Base-by-base conservation (phyloP, 2,329 filamentous ascomycete genomes). In the Rhynchosporium secalis region DNA sequence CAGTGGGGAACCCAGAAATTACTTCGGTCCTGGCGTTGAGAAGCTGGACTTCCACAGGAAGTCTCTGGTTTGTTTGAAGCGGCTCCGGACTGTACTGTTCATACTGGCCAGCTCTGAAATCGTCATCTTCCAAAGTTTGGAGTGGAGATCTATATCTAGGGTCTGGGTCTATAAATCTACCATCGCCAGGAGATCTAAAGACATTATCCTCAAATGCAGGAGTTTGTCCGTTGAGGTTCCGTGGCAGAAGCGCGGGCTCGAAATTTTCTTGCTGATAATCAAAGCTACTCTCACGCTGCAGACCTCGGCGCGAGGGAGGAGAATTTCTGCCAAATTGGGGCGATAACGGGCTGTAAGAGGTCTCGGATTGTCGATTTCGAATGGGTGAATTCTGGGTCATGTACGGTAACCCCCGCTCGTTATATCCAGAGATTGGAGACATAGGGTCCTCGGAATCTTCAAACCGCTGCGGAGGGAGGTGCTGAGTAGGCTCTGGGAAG, bases 231-330 rank as follows among this genome's bases (percentile, higher is more conserved):
- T 20, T 10, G 9, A 54, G 6, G 20, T 41, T 13, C 20, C n/a
- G 36, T 28, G 49, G 49, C 3, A 54, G n/a, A 20, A 54, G 36
- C 40, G 49, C 49, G 10, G 49, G 49, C 49, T 54, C 49, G 12
- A 40, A 54, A 12, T 54, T 54, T 12, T 54, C 49, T 41, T 54
- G 49, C n/a, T 15, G 49, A n/a, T 54, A 54, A n/a, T 54, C 49
- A 26, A 54, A 54, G 28, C 49, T 54, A 54, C 49, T 41, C 33
- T 54, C 49, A 7, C 33, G 49, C n/a, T 54, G 49, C 20, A 54
- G 20, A 15, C n/a, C 49, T 28, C 36, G 26, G 2, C 31, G 33
- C 33, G 20, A 15, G n/a, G 10, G 26, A 9, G 49, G n/a, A 7
- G 33, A 28, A 2, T n/a, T 5, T 4, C 33, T 15, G 2, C 40